Percentiles rank a stretch among this genome's conserved stretches.
phyloP scores from a whole-genome alignment of 1,139 yeast genomes.

The Geotrichum fermentans region DNA sequence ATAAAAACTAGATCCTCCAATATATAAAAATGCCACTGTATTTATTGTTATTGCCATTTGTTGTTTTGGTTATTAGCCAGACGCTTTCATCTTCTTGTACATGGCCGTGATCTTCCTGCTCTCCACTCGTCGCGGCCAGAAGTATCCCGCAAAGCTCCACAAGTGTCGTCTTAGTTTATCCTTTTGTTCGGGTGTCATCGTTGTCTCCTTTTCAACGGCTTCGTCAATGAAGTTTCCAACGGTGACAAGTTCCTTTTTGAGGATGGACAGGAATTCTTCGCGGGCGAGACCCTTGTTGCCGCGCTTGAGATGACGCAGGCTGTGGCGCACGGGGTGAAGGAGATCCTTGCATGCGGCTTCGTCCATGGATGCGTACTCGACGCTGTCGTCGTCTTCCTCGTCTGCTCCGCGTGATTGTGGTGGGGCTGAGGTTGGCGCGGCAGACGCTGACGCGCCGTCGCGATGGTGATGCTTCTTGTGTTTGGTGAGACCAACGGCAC shows the following conservation, averaged over 20 bases:
- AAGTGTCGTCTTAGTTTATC: conserved; percentile 57
- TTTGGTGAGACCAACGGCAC: conserved; percentile 1
- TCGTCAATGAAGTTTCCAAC: conserved; percentile 70
- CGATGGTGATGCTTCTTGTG: background rate
- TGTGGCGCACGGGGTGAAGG: conserved; percentile 68
- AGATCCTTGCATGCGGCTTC: conserved; percentile 61
- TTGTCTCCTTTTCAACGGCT: conserved; percentile 27
- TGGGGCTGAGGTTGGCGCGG: conserved; percentile 19
- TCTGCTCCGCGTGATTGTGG: conserved; percentile 21
- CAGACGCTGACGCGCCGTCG: conserved; percentile 1
- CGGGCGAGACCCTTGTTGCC: conserved; percentile 82
- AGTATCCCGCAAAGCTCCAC: conserved; percentile 86
- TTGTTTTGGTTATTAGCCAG: background rate
- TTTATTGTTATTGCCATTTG: background rate
- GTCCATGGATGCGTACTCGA: conserved; percentile 79
- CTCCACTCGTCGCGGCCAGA: conserved; percentile 86
- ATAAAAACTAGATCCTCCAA: too few relatives aligned
- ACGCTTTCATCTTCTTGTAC: conserved; percentile 54
- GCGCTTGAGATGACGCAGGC: conserved; percentile 67
- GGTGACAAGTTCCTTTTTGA: conserved; percentile 68
- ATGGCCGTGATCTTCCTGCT: conserved; percentile 75
- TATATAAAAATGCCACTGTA: background rate
- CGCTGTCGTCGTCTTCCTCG: conserved; percentile 42
- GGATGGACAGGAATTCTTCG: conserved; percentile 72
- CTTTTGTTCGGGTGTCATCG: conserved; percentile 29